Percentiles rank a stretch among this genome's conserved stretches.
These are phyloP conservation scores for Emmonsiellopsis sp. DNA, from an alignment of 2,329 filamentous ascomycete species.

Conservation along the genomic window DNA sequence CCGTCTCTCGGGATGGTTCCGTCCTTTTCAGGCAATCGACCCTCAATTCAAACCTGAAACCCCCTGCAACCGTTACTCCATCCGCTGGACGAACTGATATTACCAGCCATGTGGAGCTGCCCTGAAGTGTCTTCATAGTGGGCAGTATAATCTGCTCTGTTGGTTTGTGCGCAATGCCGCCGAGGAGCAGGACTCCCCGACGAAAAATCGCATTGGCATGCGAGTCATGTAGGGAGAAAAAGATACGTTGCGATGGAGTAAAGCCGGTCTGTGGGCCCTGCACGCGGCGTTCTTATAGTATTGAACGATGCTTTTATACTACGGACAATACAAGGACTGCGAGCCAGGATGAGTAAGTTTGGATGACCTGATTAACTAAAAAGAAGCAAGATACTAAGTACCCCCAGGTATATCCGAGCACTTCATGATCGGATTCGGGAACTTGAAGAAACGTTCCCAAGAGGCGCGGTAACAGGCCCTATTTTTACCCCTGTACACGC, in stretches of 20 bases:
- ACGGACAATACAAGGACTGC: slow-evolving; percentile 27
- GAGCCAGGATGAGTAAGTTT: slow-evolving; percentile 25
- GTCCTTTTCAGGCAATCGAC: too few species aligned
- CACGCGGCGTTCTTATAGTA: slow-evolving; percentile 21
- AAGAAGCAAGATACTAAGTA: background rate
- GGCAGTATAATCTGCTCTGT: background rate
- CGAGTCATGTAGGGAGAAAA: slow-evolving; percentile 34
- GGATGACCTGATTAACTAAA: background rate
- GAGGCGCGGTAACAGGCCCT: slow-evolving; percentile 14
- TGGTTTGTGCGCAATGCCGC: background rate
- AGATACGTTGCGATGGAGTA: slow-evolving; percentile 34
- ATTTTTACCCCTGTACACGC: slow-evolving; percentile 3
- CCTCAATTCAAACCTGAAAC: too few species aligned
- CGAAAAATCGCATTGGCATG: slow-evolving; percentile 31
- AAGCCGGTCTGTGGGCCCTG: slow-evolving; percentile 39
- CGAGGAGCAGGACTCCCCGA: background rate
- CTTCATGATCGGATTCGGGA: slow-evolving; percentile 20
- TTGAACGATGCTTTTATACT: slow-evolving; percentile 32
- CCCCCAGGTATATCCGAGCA: slow-evolving; percentile 9
- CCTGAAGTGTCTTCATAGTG: too few species aligned
- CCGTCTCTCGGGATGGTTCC: too few species aligned
- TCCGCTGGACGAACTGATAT: too few species aligned
- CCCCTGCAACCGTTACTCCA: too few species aligned
- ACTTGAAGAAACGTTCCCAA: slow-evolving; percentile 17
- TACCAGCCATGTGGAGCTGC: too few species aligned